Evolutionary conservation across 805 yeast genomes (phyloP).

Genomic region (Zygosaccharomyces siamensis): DNA sequence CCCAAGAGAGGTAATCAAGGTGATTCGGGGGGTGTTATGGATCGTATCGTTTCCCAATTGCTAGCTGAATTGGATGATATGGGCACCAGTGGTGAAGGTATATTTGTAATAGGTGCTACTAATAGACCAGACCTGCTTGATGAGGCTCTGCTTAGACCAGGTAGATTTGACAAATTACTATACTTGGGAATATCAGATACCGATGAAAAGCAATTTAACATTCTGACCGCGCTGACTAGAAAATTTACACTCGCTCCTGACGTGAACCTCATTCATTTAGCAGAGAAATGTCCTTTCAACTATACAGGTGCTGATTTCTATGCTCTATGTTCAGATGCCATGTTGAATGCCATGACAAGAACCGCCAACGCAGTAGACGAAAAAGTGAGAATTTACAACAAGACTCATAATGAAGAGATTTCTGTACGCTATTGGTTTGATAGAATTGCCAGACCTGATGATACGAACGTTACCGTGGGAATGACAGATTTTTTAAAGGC

Average conservation of each 20-base stretch:
- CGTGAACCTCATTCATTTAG: slow-evolving; percentile 56
- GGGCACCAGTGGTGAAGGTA: slow-evolving; percentile 80
- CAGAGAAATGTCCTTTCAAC: slow-evolving; percentile 75
- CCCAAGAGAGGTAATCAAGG: slow-evolving; percentile 98
- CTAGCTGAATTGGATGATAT: slow-evolving; percentile 95
- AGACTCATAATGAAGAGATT: slow-evolving; percentile 40
- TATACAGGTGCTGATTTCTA: slow-evolving; percentile 98
- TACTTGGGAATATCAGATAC: slow-evolving; percentile 92
- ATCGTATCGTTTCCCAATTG: slow-evolving; percentile 91
- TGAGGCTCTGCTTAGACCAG: slow-evolving; percentile 89
- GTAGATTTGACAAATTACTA: slow-evolving; percentile 91
- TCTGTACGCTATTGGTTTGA: slow-evolving; percentile 90
- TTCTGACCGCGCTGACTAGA: slow-evolving; percentile 81
- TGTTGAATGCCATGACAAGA: slow-evolving; percentile 94
- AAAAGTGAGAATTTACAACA: slow-evolving; percentile 53
- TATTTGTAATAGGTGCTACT: slow-evolving; percentile 98
- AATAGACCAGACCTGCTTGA: slow-evolving; percentile 93
- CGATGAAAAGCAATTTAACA: slow-evolving; percentile 79
- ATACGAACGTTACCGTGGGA: slow-evolving; percentile 61
- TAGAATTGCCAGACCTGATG: slow-evolving; percentile 61
- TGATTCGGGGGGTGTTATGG: slow-evolving; percentile 99
- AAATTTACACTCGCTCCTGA: slow-evolving; percentile 61
- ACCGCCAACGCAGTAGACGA: slow-evolving; percentile 71
- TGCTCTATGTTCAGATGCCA: slow-evolving; percentile 91
- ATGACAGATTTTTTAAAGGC: slow-evolving; percentile 78